Evolutionary conservation across 78 protist species (phyloP).

Genomic region (Dictyostelium discoideum): DNA sequence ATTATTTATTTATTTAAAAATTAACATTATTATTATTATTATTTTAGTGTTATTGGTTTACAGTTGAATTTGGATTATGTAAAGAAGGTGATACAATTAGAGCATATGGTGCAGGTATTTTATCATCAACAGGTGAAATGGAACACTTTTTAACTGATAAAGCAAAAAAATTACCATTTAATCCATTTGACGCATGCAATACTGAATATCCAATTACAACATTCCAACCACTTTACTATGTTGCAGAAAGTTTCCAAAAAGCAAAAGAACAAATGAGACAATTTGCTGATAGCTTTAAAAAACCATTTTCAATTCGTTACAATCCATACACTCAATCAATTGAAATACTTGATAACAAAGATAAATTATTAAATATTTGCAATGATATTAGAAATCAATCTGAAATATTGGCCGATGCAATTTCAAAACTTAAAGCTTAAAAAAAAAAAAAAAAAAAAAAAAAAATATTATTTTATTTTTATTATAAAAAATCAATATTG

Average conservation of each 20-base stretch:
- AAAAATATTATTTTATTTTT: background rate
- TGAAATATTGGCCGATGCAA: background rate
- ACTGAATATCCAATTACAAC: constrained; percentile 93
- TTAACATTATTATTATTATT: no score
- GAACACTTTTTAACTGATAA: constrained; percentile 66
- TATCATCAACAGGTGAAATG: constrained; percentile 96
- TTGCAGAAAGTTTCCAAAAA: constrained; percentile 91
- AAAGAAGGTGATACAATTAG: constrained; percentile 83
- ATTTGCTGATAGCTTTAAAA: constrained; percentile 52
- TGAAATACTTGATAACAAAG: constrained; percentile 61
- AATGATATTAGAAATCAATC: constrained; percentile 54
- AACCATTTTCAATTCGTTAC: constrained; percentile 87
- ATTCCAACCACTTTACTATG: constrained; percentile 95
- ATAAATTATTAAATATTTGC: constrained; percentile 54
- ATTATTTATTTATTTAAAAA: no score
- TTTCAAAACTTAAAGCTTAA: background rate
- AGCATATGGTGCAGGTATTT: constrained; percentile 97
- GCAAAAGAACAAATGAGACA: constrained; percentile 84
- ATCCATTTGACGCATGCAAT: constrained; percentile 48
- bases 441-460: background rate
- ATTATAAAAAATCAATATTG: no score
- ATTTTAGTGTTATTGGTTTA: constrained; percentile 92
- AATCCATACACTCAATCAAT: constrained; percentile 84
- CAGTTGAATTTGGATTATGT: constrained; percentile 97
- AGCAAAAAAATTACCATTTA: constrained; percentile 20